These are phyloP conservation scores for Polytrichum commune DNA, from an alignment of 225 moss, liverwort and hornwort genomes.

Conservation along the genomic window DNA sequence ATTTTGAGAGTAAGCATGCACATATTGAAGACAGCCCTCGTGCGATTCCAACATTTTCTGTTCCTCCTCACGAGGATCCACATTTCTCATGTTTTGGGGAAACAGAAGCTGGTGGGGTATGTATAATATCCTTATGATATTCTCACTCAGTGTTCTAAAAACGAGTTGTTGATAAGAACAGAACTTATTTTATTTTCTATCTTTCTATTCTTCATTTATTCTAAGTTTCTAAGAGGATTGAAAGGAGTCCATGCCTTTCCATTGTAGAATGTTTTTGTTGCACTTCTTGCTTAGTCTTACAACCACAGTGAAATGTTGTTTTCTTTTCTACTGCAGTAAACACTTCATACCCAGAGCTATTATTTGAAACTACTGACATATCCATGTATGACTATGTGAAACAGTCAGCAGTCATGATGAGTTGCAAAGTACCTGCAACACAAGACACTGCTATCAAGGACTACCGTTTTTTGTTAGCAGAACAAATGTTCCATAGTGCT, in stretches of 20 bases:
- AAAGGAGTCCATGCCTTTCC: too few relatives aligned
- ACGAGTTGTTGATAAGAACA: too few relatives aligned
- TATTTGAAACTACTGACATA: background rate
- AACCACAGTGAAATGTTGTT: too few relatives aligned
- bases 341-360: background rate
- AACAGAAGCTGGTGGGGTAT: slow-evolving; percentile 90
- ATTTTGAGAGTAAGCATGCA: slow-evolving; percentile 68
- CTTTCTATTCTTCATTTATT: too few relatives aligned
- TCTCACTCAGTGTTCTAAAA: background rate
- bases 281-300: too few relatives aligned
- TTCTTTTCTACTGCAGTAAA: too few relatives aligned
- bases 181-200: too few relatives aligned
- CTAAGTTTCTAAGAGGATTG: too few relatives aligned
- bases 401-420: slow-evolving; percentile 94
- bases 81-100: slow-evolving; percentile 95
- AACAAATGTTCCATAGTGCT: slow-evolving; percentile 95
- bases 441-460: slow-evolving; percentile 66
- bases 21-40: slow-evolving; percentile 29
- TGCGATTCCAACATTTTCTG: slow-evolving; percentile 61
- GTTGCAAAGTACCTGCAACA: slow-evolving; percentile 85
- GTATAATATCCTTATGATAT: slow-evolving; percentile 11
- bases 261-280: too few relatives aligned
- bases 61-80: slow-evolving; percentile 81
- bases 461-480: slow-evolving; percentile 76
- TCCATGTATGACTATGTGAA: slow-evolving; percentile 3